Percentiles rank a stretch among this genome's conserved stretches.
phyloP scores from a whole-genome alignment of 495 filamentous ascomycete species.

The Podospora bellae-mahoneyi region DNA sequence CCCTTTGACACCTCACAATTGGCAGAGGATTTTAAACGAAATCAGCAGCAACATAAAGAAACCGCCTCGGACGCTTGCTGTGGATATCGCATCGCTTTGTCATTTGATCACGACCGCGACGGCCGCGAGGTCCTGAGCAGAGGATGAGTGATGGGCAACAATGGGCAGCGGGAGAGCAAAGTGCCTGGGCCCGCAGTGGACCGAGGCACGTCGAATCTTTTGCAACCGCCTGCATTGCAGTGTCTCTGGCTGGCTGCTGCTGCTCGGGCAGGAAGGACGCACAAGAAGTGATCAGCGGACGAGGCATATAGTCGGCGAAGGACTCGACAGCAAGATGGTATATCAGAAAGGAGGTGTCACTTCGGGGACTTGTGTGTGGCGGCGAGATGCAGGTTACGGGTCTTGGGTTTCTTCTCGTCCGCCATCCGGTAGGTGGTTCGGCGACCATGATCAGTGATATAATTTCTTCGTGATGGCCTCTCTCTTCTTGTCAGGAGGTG shows the following conservation, averaged over 20 bases:
- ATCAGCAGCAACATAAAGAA: slow-evolving; percentile 25
- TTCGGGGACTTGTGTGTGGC: slow-evolving; percentile 8
- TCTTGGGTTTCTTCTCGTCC: neutral
- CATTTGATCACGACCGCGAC: slow-evolving; percentile 13
- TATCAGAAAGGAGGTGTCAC: slow-evolving; percentile 7
- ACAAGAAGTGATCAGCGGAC: slow-evolving; percentile 17
- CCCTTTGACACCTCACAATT: slow-evolving; percentile 28
- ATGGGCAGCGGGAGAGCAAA: neutral
- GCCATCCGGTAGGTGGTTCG: neutral
- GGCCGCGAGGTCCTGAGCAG: slow-evolving; percentile 11
- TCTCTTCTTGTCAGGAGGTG: neutral
- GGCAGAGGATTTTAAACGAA: slow-evolving; percentile 29
- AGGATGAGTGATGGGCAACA: neutral
- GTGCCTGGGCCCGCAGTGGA: slow-evolving; percentile 14
- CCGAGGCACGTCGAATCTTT: slow-evolving; percentile 18
- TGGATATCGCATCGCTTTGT: slow-evolving; percentile 9
- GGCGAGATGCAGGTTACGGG: slow-evolving; percentile 7
- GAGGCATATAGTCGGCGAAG: slow-evolving; percentile 2
- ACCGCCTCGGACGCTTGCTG: slow-evolving; percentile 10
- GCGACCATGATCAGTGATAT: neutral
- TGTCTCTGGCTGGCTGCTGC: slow-evolving; percentile 8
- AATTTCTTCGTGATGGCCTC: neutral
- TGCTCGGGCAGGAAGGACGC: slow-evolving; percentile 29
- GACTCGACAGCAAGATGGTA: slow-evolving; percentile 8
- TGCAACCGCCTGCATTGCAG: slow-evolving; percentile 13